phyloP scores from a whole-genome alignment of 106 monocot species.

The Cymbidium sinense region DNA sequence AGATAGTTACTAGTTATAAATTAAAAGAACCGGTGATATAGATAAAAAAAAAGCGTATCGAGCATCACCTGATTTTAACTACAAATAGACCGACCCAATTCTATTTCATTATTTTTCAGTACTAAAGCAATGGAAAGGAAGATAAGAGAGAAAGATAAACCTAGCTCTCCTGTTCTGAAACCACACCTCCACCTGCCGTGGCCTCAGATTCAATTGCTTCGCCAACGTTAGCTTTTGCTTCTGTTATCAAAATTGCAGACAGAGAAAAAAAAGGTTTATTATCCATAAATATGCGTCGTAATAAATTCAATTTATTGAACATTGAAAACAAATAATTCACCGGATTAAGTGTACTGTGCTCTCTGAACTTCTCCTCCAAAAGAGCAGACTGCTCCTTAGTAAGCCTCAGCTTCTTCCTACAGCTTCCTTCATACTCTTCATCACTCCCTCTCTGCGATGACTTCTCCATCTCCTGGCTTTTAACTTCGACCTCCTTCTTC shows the following conservation, averaged over 20 bases:
- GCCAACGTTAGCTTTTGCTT: slow-evolving; percentile 30
- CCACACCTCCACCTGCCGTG: slow-evolving; percentile 23
- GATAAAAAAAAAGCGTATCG: no score
- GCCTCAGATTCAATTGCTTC: slow-evolving; percentile 16
- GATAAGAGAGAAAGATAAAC: slow-evolving; percentile 6
- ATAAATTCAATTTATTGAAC: neutral
- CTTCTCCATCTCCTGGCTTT: slow-evolving; percentile 11
- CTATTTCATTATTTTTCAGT: neutral
- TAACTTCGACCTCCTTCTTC: slow-evolving; percentile 13
- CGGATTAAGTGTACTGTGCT: slow-evolving; percentile 34
- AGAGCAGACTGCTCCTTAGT: slow-evolving; percentile 34
- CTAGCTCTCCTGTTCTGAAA: slow-evolving; percentile 36
- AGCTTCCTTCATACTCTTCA: slow-evolving; percentile 15
- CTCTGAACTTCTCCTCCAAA: slow-evolving; percentile 30
- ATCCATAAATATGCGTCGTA: no score
- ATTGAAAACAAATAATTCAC: neutral
- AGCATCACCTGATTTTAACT: no score
- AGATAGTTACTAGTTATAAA: no score
- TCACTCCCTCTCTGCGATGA: slow-evolving; percentile 1
- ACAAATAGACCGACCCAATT: neutral
- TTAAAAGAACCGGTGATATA: no score
- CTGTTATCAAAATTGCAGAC: slow-evolving; percentile 10
- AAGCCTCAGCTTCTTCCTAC: slow-evolving; percentile 39
- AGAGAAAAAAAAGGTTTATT: neutral
- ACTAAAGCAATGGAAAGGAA: neutral